These are phyloP conservation scores for Phytophthora syringae DNA, from an alignment of 352 stramenopile genomes.

Conservation along the genomic window DNA sequence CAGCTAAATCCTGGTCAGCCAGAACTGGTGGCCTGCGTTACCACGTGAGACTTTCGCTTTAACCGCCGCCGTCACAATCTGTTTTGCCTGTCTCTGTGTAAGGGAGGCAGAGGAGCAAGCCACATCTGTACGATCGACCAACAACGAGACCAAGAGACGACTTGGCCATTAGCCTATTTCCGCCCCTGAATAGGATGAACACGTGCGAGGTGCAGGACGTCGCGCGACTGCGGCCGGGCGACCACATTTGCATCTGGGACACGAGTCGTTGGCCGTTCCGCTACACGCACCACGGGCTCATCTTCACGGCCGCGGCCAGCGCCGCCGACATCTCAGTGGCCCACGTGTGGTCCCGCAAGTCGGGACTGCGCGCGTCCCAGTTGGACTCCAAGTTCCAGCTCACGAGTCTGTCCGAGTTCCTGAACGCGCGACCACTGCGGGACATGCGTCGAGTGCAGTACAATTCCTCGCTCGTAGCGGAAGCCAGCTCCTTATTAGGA, in stretches of 20 bases:
- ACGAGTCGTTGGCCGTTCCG: conserved; percentile 76
- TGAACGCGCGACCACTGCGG: conserved; percentile 57
- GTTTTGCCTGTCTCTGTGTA: no score
- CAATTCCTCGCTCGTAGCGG: conserved; percentile 69
- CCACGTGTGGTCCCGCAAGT: conserved; percentile 75
- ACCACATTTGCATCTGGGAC: conserved; percentile 87
- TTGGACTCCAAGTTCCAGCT: conserved; percentile 71
- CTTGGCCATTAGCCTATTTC: no score
- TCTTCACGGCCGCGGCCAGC: conserved; percentile 49
- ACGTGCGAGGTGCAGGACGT: conserved; percentile 69
- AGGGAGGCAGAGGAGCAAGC: no score
- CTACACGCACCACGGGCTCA: conserved; percentile 82
- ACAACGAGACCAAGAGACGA: no score
- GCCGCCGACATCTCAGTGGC: conserved; percentile 63
- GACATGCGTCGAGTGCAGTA: conserved; percentile 83
- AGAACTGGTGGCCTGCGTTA: no score
- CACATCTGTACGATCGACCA: no score
- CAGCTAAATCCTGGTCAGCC: no score
- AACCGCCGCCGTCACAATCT: no score
- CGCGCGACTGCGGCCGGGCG: conserved; percentile 53
- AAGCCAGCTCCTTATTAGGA: conserved; percentile 61
- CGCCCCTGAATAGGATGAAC: conserved; percentile 72
- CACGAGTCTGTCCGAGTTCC: conserved; percentile 74
- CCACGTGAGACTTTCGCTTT: no score
- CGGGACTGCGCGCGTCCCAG: conserved; percentile 62